phyloP scores from a whole-genome alignment of 2,329 filamentous ascomycete species.

The Ophiostoma sp. region DNA sequence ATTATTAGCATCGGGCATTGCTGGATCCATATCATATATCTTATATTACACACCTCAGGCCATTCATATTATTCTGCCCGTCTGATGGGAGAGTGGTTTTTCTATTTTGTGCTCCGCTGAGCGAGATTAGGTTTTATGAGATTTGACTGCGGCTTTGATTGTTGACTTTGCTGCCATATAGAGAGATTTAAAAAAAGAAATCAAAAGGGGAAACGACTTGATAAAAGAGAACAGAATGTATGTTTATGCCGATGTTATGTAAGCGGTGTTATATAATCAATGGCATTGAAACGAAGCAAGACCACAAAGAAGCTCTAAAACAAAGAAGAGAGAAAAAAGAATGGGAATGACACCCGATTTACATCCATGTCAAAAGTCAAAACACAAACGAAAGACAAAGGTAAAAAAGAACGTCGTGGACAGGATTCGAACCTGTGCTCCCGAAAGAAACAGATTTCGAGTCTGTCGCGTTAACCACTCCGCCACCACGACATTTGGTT shows the following conservation, averaged over 20 bases:
- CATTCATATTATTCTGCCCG: neutral
- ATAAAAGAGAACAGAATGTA: no score
- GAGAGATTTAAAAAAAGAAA: no score
- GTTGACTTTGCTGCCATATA: neutral
- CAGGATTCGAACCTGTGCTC: constrained; percentile 15
- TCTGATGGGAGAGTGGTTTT: neutral
- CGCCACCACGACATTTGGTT: constrained; percentile 11
- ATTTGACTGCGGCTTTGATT: neutral
- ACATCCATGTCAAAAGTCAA: neutral
- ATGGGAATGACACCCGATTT: neutral
- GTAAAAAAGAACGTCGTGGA: constrained; percentile 12
- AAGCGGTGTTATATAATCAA: no score
- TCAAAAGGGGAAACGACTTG: no score
- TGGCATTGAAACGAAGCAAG: neutral
- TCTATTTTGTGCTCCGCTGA: neutral
- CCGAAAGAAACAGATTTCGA: constrained; percentile 15
- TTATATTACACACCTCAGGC: neutral
- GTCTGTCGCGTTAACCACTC: constrained; percentile 16
- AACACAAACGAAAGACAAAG: neutral
- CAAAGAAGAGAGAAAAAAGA: neutral
- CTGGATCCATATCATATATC: neutral
- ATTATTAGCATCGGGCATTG: neutral
- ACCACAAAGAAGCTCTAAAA: neutral
- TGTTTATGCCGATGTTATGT: no score
- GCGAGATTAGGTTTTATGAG: neutral